Evolutionary conservation across 352 stramenopile genomes (phyloP).

Genomic region (Pythium myriotylum): DNA sequence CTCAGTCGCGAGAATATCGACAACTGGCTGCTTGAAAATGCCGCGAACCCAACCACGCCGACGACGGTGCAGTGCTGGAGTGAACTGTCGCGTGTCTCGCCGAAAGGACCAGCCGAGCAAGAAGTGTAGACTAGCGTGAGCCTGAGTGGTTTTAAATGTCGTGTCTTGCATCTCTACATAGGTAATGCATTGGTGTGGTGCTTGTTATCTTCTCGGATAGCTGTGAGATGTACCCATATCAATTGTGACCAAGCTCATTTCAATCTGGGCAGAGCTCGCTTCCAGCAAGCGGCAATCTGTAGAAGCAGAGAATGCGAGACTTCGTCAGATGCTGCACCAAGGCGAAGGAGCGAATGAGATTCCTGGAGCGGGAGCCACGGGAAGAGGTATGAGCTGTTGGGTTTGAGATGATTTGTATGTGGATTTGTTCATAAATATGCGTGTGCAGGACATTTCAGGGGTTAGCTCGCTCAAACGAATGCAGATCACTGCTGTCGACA

Average conservation of each 20-base stretch:
- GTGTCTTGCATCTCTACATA: no score
- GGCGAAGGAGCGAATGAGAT: constrained; percentile 15
- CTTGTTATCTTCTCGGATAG: no score
- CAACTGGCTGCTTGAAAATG: constrained; percentile 16
- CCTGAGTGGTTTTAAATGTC: no score
- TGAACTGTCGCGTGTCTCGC: background rate
- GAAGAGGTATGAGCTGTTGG: constrained; percentile 2
- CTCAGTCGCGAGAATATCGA: constrained; percentile 8
- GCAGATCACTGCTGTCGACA: background rate
- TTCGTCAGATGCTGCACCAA: constrained; percentile 56
- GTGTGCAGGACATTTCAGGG: constrained; percentile 12
- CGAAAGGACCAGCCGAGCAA: no score
- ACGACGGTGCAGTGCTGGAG: background rate
- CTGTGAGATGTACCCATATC: no score
- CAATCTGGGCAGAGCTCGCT: constrained; percentile 23
- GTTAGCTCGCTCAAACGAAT: background rate
- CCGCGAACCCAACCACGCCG: background rate
- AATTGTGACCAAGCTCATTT: no score
- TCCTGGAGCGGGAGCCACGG: constrained; percentile 5
- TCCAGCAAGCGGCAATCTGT: constrained; percentile 22
- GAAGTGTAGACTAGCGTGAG: no score
- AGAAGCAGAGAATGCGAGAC: constrained; percentile 50
- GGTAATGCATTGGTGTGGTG: no score
- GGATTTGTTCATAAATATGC: no score
- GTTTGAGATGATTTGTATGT: constrained; percentile 13